These are phyloP conservation scores for Aspergillus funiculosus DNA, from an alignment of 495 filamentous ascomycete species.

Conservation along the genomic window DNA sequence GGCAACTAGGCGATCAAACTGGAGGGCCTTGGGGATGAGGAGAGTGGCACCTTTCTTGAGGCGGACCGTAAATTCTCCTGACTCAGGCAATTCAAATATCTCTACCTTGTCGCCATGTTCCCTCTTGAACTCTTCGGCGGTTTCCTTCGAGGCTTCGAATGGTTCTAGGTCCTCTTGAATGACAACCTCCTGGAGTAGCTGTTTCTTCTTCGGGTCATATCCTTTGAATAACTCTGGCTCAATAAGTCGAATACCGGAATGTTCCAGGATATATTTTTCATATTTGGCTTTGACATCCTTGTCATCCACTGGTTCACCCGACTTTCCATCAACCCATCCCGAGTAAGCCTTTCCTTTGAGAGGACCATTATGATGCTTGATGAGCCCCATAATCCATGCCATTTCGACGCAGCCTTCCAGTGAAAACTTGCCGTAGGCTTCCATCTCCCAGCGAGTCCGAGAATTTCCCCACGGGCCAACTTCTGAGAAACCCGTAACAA, in stretches of 20 bases:
- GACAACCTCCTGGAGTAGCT: slow-evolving; percentile 93
- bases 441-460: slow-evolving; percentile 98
- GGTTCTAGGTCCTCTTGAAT: slow-evolving; percentile 95
- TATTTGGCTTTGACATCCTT: slow-evolving; percentile 97
- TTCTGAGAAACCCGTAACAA: slow-evolving; percentile 94
- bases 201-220: slow-evolving; percentile 97
- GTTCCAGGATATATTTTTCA: slow-evolving; percentile 92
- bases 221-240: slow-evolving; percentile 96
- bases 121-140: slow-evolving; percentile 92
- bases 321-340: slow-evolving; percentile 94
- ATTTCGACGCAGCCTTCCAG: slow-evolving; percentile 98
- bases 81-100: slow-evolving; percentile 91
- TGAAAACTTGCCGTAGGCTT: slow-evolving; percentile 92
- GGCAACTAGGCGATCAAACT: slow-evolving; percentile 94
- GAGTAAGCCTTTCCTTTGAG: slow-evolving; percentile 96
- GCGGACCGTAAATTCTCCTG: slow-evolving; percentile 88
- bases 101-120: slow-evolving; percentile 97
- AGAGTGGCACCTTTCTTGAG: slow-evolving; percentile 91
- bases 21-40: slow-evolving; percentile 91
- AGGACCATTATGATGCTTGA: slow-evolving; percentile 97
- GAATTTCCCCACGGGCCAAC: slow-evolving; percentile 98
- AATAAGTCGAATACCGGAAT: slow-evolving; percentile 95
- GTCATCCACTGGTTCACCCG: slow-evolving; percentile 91
- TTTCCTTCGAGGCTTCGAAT: slow-evolving; percentile 96
- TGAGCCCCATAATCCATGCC: slow-evolving; percentile 99